phyloP scores from a whole-genome alignment of 768 basidiomycete genomes.

The Inosperma sp. region DNA sequence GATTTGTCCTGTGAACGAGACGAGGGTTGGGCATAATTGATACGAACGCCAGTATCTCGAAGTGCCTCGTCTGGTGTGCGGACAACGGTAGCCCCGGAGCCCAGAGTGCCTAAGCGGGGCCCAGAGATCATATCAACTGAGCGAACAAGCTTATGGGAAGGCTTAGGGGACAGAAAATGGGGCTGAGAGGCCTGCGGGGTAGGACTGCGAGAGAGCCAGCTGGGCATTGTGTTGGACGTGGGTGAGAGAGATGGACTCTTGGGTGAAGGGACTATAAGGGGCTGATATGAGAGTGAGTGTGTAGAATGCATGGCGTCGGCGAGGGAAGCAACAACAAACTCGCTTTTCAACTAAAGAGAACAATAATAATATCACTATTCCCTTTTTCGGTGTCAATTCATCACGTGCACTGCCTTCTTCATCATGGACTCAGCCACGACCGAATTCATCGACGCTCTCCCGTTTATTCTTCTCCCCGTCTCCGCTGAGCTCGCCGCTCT shows the following conservation, averaged over 20 bases:
- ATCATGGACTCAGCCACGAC: slow-evolving; percentile 32
- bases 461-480: slow-evolving; percentile 44
- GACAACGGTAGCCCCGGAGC: slow-evolving; percentile 71
- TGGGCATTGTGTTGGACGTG: slow-evolving; percentile 41
- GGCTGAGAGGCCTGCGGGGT: slow-evolving; percentile 30
- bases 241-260: slow-evolving; percentile 34
- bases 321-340: slow-evolving; percentile 16
- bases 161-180: too few species aligned
- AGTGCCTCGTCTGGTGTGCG: slow-evolving; percentile 79
- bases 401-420: slow-evolving; percentile 7
- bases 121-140: slow-evolving; percentile 35
- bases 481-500: slow-evolving; percentile 61
- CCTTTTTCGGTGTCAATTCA: slow-evolving; percentile 17
- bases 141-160: slow-evolving; percentile 40
- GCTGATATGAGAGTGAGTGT: slow-evolving; percentile 19
- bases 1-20: slow-evolving; percentile 16
- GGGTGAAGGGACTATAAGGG: slow-evolving; percentile 24
- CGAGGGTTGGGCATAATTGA: slow-evolving; percentile 30
- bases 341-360: slow-evolving; percentile 3
- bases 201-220: slow-evolving; percentile 46
- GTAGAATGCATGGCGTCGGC: slow-evolving; percentile 25
- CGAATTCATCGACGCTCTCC: slow-evolving; percentile 45
- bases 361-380: slow-evolving; percentile 14
- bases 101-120: slow-evolving; percentile 46
- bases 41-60: slow-evolving; percentile 42